These are phyloP conservation scores for Forsythia viridissima DNA, from an alignment of 257 asterid genomes.

Conservation along the genomic window DNA sequence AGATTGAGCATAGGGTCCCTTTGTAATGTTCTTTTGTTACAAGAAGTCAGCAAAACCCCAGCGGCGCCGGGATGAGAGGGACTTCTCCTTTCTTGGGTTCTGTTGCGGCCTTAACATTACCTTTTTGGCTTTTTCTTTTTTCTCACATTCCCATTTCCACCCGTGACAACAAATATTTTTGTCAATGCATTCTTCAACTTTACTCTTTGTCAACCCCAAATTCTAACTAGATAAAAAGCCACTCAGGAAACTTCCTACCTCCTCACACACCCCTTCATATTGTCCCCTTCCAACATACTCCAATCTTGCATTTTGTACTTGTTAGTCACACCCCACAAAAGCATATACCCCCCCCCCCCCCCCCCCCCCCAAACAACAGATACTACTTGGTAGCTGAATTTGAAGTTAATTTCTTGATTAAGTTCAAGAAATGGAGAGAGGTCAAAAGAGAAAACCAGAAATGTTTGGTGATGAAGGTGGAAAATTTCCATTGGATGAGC, in stretches of 20 bases:
- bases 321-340: background rate
- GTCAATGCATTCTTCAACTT: constrained; percentile 22
- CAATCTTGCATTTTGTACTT: background rate
- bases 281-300: background rate
- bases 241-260: constrained; percentile 32
- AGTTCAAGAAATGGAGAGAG: constrained; percentile 36
- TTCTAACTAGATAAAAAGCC: constrained; percentile 6
- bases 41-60: constrained; percentile 27
- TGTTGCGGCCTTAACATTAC: background rate
- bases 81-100: constrained; percentile 28
- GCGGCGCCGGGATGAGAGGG: constrained; percentile 29
- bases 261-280: constrained; percentile 13
- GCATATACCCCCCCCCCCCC: background rate
- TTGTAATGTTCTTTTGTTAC: constrained; percentile 17
- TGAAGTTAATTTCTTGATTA: background rate
- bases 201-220: constrained; percentile 53
- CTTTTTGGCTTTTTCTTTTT: constrained; percentile 35
- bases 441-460: constrained; percentile 32
- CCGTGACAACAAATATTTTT: constrained; percentile 54
- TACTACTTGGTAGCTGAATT: too few relatives aligned
- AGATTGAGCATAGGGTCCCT: constrained; percentile 44
- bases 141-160: constrained; percentile 26
- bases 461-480: constrained; percentile 11
- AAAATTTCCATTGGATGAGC: constrained; percentile 50
- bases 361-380: background rate